Base-by-base conservation (phyloP, 148 eudicot genomes). In the Chenopodium berlandieri region DNA sequence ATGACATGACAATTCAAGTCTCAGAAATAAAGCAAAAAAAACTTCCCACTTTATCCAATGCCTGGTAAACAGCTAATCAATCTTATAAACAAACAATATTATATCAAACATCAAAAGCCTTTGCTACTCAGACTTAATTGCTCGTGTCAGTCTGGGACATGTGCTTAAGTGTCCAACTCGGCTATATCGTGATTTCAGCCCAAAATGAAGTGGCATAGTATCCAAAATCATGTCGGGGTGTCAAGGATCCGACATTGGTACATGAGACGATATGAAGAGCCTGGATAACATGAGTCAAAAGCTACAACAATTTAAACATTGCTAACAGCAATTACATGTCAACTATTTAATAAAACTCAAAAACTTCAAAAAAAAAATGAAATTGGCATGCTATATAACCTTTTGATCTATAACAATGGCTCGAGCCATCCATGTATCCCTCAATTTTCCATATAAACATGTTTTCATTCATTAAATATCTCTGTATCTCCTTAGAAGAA, bases 11-110 rank as follows among this genome's bases (percentile, higher is more conserved):
- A 63, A 25, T 25, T 56, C 25, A 78, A 66, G 2, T 65, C 73
- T 66, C 54, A 11, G 62, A 31, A 79, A 13, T 70, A 71, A 73
- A 79, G 81, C 66, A 37, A 40, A 64, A 34, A 64, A 64, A 11
- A 56, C 20, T 0, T 22, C 50, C 37, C 2, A 34, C 22, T 9
- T 19, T 40, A 37, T 10, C 0, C 17, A n/a, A 40, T 44, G 13
- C 12, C 44, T 4, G 40, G 27, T 30, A 20, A 7, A 25, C 58
- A 75, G 30, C 54, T 27, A 13, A 31, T 27, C 27, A 69, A 5
- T 52, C 8, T 12, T 3, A 25, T 14, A 50, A 74, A 22, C 65
- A 62, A 62, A 14, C 14, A 14, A 4, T 17, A 58, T 3, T 16
- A 62, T 22, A 19, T 19, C 65, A 20, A 62, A 62, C 25, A 22